Conservation (phyloP, 495 filamentous ascomycete species). For the Neurospora discreta region DNA sequence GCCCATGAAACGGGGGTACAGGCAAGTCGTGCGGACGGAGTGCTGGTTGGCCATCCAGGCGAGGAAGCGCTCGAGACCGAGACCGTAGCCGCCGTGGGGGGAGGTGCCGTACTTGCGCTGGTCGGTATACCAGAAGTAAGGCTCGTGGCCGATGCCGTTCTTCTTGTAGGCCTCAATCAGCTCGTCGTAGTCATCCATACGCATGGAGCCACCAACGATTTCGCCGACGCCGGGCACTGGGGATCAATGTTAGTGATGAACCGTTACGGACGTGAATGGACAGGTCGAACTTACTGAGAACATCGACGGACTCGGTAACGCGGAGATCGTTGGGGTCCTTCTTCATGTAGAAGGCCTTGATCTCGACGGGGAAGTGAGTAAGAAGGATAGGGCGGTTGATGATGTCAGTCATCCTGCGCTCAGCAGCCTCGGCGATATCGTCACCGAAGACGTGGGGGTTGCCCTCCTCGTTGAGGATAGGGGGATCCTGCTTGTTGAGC, state of each 20-base stretch:
- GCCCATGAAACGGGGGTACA: constrained; percentile 92
- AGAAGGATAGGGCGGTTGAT: constrained; percentile 94
- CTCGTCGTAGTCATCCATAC: constrained; percentile 89
- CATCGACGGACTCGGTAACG: constrained; percentile 95
- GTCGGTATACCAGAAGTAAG: constrained; percentile 99
- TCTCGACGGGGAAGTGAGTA: constrained; percentile 91
- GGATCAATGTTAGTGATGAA: no score
- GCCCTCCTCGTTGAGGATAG: constrained; percentile 84
- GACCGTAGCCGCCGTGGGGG: constrained; percentile 90
- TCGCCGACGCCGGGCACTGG: constrained; percentile 65
- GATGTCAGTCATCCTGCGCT: constrained; percentile 92
- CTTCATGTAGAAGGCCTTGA: constrained; percentile 99
- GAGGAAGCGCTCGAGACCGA: constrained; percentile 91
- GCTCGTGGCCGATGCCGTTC: constrained; percentile 71
- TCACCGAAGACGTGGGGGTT: constrained; percentile 86
- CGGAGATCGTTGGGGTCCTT: constrained; percentile 69
- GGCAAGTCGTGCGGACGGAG: constrained; percentile 76
- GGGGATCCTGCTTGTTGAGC: constrained; percentile 67
- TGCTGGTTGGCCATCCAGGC: constrained; percentile 92
- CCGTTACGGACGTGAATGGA: not conserved
- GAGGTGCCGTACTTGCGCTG: constrained; percentile 95
- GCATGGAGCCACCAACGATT: constrained; percentile 95
- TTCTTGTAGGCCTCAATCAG: constrained; percentile 79
- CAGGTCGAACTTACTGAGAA: constrained; percentile 40
- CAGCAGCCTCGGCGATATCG: constrained; percentile 96